Percentiles rank a stretch among this genome's conserved stretches.
These are phyloP conservation scores for Medicago truncatula DNA, from an alignment of 306 rosid species.

Conservation along the genomic window DNA sequence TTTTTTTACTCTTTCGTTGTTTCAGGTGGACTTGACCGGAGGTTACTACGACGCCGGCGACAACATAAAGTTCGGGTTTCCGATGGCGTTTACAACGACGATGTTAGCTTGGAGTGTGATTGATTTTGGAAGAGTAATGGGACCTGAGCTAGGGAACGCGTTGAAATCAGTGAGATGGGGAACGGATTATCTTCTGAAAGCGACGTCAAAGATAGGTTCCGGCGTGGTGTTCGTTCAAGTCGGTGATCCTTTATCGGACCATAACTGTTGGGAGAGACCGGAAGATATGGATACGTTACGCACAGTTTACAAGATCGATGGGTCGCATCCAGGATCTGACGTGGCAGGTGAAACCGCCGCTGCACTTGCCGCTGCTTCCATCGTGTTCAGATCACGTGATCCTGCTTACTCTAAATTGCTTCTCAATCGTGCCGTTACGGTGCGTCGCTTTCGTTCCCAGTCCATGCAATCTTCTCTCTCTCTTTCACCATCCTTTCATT, in stretches of 20 bases:
- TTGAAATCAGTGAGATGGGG: slow-evolving; percentile 79
- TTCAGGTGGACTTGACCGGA: slow-evolving; percentile 82
- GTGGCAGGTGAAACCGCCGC: slow-evolving; percentile 99
- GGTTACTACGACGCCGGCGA: slow-evolving; percentile 99
- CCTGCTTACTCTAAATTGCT: slow-evolving; percentile 80
- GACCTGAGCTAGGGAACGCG: slow-evolving; percentile 74
- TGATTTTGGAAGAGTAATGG: slow-evolving; percentile 85
- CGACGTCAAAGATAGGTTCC: slow-evolving; percentile 66
- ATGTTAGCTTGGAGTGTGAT: slow-evolving; percentile 89
- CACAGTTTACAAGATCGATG: slow-evolving; percentile 70
- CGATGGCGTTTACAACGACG: slow-evolving; percentile 95
- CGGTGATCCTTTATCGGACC: slow-evolving; percentile 85
- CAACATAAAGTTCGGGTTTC: slow-evolving; percentile 92
- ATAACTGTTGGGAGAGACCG: slow-evolving; percentile 97
- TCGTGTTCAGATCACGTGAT: slow-evolving; percentile 97
- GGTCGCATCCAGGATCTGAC: slow-evolving; percentile 90
- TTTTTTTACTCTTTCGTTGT: not conserved
- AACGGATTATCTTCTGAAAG: slow-evolving; percentile 82
- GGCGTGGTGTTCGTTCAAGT: slow-evolving; percentile 89
- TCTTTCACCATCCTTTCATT: not conserved
- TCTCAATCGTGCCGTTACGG: slow-evolving; percentile 95
- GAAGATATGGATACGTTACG: slow-evolving; percentile 98
- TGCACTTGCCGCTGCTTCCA: slow-evolving; percentile 97
- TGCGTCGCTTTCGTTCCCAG: slow-evolving; percentile 57
- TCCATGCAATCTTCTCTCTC: not conserved